These are phyloP conservation scores for Chrysopogon serrulatus DNA, from an alignment of 176 grass and related monocot species.

Conservation along the genomic window DNA sequence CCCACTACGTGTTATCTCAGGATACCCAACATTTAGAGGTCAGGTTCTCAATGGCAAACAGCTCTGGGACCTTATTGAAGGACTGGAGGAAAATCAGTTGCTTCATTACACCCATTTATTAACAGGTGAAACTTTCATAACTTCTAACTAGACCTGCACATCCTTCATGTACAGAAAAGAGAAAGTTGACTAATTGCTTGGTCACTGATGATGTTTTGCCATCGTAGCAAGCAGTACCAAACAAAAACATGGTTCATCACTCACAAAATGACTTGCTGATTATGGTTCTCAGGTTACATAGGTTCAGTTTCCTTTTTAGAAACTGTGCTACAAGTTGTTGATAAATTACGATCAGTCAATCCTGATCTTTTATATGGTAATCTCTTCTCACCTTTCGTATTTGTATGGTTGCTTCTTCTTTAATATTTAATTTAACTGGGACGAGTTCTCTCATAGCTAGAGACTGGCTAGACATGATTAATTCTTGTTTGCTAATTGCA, in stretches of 20 bases:
- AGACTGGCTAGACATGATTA: conserved; percentile 17
- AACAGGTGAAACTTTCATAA: conserved; percentile 51
- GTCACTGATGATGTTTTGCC: conserved; percentile 1
- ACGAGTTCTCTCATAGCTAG: background rate
- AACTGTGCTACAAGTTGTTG: conserved; percentile 82
- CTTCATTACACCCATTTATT: conserved; percentile 97
- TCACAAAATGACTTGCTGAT: background rate
- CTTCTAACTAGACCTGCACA: background rate
- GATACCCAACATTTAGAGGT: conserved; percentile 92
- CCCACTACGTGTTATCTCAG: conserved; percentile 30
- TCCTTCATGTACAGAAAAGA: conserved; percentile 18
- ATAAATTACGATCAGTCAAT: conserved; percentile 80
- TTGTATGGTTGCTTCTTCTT: conserved; percentile 2
- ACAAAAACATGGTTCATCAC: background rate
- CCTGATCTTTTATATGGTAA: conserved; percentile 89
- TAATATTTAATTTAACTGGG: background rate
- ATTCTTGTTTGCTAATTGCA: conserved; percentile 7
- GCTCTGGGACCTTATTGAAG: conserved; percentile 89
- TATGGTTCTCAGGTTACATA: conserved; percentile 87
- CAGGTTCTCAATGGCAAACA: conserved; percentile 85
- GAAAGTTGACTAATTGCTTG: background rate
- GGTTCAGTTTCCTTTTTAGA: conserved; percentile 91
- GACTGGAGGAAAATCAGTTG: conserved; percentile 75
- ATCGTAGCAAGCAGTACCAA: background rate
- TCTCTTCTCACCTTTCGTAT: background rate